Percentiles rank a stretch among this genome's conserved stretches.
These are phyloP conservation scores for Chlorophyllum brunneum DNA, from an alignment of 768 basidiomycete genomes.

Conservation along the genomic window DNA sequence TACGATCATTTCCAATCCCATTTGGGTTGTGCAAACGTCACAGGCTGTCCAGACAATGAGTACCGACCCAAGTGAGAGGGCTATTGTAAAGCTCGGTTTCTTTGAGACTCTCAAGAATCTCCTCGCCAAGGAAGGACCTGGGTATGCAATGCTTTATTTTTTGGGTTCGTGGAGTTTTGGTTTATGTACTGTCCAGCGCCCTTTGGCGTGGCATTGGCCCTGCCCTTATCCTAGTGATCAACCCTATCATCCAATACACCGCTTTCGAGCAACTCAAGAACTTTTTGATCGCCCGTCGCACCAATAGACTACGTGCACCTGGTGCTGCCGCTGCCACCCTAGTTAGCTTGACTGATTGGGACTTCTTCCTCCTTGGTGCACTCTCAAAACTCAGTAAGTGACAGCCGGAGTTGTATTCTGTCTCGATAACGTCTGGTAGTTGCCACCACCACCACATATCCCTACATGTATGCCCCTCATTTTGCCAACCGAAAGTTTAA, in stretches of 20 bases:
- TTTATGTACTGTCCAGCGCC: constrained; percentile 34
- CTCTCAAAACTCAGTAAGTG: constrained; percentile 78
- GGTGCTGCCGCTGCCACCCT: constrained; percentile 42
- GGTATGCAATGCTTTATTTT: constrained; percentile 23
- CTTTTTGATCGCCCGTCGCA: constrained; percentile 60
- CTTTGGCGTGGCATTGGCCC: constrained; percentile 94
- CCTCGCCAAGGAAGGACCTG: constrained; percentile 63
- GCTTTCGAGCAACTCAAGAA: constrained; percentile 96
- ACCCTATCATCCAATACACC: constrained; percentile 94
- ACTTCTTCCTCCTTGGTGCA: constrained; percentile 95
- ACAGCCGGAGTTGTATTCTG: neutral
- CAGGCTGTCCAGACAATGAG: constrained; percentile 69
- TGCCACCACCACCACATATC: constrained; percentile 46
- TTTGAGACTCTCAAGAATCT: constrained; percentile 68
- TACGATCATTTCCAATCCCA: constrained; percentile 85
- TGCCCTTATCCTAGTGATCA: constrained; percentile 89
- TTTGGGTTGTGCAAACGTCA: constrained; percentile 95
- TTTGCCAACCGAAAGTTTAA: neutral
- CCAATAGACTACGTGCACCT: constrained; percentile 44
- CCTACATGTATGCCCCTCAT: constrained; percentile 39
- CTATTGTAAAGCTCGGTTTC: constrained; percentile 49
- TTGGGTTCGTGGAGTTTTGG: too few species aligned
- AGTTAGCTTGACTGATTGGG: constrained; percentile 66
- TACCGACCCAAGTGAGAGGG: constrained; percentile 25
- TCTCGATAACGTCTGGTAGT: constrained; percentile 25